Percentiles rank a stretch among this genome's conserved stretches.
Conservation (phyloP, 768 basidiomycete species). For the Chalciporus chontae region DNA sequence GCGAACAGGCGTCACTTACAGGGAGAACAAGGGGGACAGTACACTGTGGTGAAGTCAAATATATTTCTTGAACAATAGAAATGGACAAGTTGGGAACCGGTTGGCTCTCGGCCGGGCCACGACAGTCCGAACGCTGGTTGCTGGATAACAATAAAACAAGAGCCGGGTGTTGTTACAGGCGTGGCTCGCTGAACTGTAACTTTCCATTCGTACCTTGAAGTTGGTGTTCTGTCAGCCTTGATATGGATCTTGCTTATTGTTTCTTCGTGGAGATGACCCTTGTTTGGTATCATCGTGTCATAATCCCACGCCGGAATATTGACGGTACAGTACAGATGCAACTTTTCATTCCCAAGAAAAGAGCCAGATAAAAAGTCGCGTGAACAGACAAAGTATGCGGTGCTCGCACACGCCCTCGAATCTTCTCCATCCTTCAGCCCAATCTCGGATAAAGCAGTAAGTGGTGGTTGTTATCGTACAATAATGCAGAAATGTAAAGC, state of each 20-base stretch:
- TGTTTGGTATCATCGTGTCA: conserved; percentile 11
- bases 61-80: conserved; percentile 26
- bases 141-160: conserved; percentile 20
- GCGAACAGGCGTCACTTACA: conserved; percentile 11
- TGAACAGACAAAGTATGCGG: conserved; percentile 4
- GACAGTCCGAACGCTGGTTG: conserved; percentile 1
- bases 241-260: conserved; percentile 24
- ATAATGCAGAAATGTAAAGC: conserved; percentile 21
- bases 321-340: conserved; percentile 6
- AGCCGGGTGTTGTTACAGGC: background rate
- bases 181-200: conserved; percentile 6
- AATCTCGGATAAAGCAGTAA: conserved; percentile 6
- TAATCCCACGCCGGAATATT: background rate
- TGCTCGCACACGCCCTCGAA: conserved; percentile 9
- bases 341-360: conserved; percentile 15
- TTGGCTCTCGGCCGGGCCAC: conserved; percentile 11
- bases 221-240: conserved; percentile 24
- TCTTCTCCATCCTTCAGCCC: background rate
- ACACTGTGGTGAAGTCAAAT: conserved; percentile 6
- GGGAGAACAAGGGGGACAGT: conserved; percentile 2
- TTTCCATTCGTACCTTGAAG: conserved; percentile 29
- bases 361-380: conserved; percentile 17
- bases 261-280: conserved; percentile 14
- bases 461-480: conserved; percentile 19
- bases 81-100: conserved; percentile 19